Evolutionary conservation across 2,329 filamentous ascomycete genomes (phyloP).

Genomic region (Pezizomycotina sp.): DNA sequence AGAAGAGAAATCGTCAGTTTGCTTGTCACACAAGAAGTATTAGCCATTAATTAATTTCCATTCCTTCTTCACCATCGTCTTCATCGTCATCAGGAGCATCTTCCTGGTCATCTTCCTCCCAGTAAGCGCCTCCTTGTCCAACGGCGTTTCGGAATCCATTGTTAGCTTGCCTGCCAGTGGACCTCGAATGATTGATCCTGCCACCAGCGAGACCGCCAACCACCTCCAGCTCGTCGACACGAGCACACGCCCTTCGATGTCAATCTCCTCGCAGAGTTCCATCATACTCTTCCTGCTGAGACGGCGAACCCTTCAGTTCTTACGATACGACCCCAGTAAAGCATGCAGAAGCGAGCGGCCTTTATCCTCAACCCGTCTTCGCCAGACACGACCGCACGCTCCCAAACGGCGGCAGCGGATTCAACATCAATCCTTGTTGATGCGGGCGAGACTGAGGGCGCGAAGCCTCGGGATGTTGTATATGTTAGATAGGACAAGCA

Average conservation of each 20-base stretch:
- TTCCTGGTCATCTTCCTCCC: conserved; percentile 8
- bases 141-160: conserved; percentile 1
- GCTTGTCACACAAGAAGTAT: neutral
- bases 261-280: conserved; percentile 82
- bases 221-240: conserved; percentile 63
- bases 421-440: conserved; percentile 84
- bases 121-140: neutral
- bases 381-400: conserved; percentile 72
- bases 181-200: conserved; percentile 13
- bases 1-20: conserved; percentile 4
- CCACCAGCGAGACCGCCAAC: conserved; percentile 39
- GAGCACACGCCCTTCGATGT: conserved; percentile 84
- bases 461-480: conserved; percentile 93
- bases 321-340: conserved; percentile 87
- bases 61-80: conserved; percentile 15
- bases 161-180: conserved; percentile 9
- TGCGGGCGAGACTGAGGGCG: conserved; percentile 73
- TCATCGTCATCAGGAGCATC: conserved; percentile 11
- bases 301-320: conserved; percentile 71
- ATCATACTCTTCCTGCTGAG: conserved; percentile 66
- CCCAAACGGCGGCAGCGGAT: conserved; percentile 91
- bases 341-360: conserved; percentile 74
- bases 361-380: conserved; percentile 89
- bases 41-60: conserved; percentile 4
- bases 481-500: conserved; percentile 94